Base-by-base conservation (phyloP, 129 eudicot genomes). In the Flaveria brownii region DNA sequence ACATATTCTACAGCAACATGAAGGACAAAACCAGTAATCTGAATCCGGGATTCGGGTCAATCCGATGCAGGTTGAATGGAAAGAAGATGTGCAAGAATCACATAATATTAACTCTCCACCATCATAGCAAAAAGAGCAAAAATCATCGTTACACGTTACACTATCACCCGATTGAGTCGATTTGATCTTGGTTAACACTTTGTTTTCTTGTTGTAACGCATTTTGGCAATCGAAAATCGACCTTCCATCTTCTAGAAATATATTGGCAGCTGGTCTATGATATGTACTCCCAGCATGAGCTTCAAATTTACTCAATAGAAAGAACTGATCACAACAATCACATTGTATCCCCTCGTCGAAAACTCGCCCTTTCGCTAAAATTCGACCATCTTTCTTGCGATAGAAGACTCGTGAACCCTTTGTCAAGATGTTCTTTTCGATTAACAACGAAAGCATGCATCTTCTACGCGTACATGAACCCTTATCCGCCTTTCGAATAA, bases 1-100 rank as follows among this genome's bases (percentile, higher is more conserved):
- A 81, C 97, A 94, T 61, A 91, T 84, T 57, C 70, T 47, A 72
- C 98, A 94, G 81, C 90, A 80, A 67, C 98, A 94, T 2, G 92
- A 84, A 2, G 93, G 88, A 65, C 98, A 94, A 54, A 82, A 94
- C 98, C 98, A 91, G 42, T 56, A 60, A 39, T 45, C 71, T 0
- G 75, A 26, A 33, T 56, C 77, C 12, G 82, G 86, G 39, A 79
- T 14, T 43, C 28, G 82, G 43, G 56, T 68, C 83, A 94, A 81
- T 68, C 89, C 86, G 62, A 91, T 81, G 85, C 98, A 90, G 18
- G 67, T 33, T 66, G 86, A 71, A 74, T 92, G 98, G 68, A 77
- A 92, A 20, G 90, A 84, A 49, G 96, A 92, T 49, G 98, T 85
- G 47, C 98, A 92, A 1, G 79, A 81, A 85, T 90, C 94, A 59